Percentiles rank a stretch among this genome's conserved stretches.
phyloP scores from a whole-genome alignment of 2,329 filamentous ascomycete genomes.

The Colletotrichum liriopes region DNA sequence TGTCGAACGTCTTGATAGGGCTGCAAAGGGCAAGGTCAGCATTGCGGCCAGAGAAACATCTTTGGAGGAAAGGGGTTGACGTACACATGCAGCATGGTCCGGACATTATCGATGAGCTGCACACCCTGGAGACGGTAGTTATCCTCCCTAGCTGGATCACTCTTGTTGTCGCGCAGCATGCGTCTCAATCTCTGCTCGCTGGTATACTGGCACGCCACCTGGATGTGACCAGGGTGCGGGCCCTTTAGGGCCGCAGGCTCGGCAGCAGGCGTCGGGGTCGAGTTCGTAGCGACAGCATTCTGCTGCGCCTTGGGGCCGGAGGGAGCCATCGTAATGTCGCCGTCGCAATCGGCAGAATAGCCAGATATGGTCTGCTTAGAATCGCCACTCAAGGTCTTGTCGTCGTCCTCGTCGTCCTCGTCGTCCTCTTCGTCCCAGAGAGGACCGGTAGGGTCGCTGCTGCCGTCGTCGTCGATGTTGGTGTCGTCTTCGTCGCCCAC shows the following conservation, averaged over 20 bases:
- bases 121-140: conserved; percentile 87
- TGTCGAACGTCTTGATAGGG: conserved; percentile 92
- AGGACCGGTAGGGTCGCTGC: background rate
- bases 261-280: background rate
- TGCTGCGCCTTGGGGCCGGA: conserved; percentile 41
- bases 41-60: background rate
- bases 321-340: conserved; percentile 32
- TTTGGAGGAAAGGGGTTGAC: conserved; percentile 51
- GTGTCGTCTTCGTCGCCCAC: background rate
- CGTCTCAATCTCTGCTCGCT: conserved; percentile 86
- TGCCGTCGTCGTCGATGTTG: background rate
- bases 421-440: background rate
- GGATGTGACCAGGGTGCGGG: conserved; percentile 65
- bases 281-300: conserved; percentile 31
- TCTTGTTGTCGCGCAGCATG: conserved; percentile 77
- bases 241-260: conserved; percentile 49
- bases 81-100: conserved; percentile 84
- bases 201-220: conserved; percentile 78
- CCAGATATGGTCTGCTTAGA: background rate
- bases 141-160: conserved; percentile 85
- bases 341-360: conserved; percentile 4
- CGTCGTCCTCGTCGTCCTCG: background rate
- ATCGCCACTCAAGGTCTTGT: background rate
- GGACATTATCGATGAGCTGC: conserved; percentile 88
- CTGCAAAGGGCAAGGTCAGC: conserved; percentile 58